Evolutionary conservation across 176 grass and related monocot genomes (phyloP).

Genomic region (Pharus latifolius): DNA sequence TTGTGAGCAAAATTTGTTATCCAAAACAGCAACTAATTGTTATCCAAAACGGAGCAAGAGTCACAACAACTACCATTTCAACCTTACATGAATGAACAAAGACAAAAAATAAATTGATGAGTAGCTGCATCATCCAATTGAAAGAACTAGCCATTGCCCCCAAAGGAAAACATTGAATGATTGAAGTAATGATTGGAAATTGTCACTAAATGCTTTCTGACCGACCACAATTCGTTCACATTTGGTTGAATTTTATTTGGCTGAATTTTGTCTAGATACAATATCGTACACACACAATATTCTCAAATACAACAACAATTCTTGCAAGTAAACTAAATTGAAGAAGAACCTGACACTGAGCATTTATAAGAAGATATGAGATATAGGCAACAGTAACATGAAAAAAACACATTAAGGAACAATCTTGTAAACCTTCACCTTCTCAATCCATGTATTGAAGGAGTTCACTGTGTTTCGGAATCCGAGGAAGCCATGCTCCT

Average conservation of each 20-base stretch:
- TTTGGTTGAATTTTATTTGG: not conserved
- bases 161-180: not conserved
- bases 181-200: not conserved
- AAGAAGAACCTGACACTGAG: not conserved
- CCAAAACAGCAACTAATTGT: no score
- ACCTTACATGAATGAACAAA: not conserved
- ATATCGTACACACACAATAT: slow-evolving; percentile 15
- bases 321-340: not conserved
- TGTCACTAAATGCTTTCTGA: not conserved
- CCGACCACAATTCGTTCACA: not conserved
- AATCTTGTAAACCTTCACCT: slow-evolving; percentile 65
- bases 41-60: not conserved
- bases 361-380: not conserved
- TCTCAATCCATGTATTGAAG: slow-evolving; percentile 74
- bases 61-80: not conserved
- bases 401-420: slow-evolving; percentile 39
- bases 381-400: not conserved
- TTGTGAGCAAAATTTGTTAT: no score
- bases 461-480: slow-evolving; percentile 63
- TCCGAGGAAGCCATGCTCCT: slow-evolving; percentile 88
- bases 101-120: not conserved
- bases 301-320: not conserved
- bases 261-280: slow-evolving; percentile 10
- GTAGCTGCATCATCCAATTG: not conserved
- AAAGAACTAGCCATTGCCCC: not conserved